Evolutionary conservation across 495 filamentous ascomycete genomes (phyloP).

Genomic region (Podospora bellae-mahoneyi): DNA sequence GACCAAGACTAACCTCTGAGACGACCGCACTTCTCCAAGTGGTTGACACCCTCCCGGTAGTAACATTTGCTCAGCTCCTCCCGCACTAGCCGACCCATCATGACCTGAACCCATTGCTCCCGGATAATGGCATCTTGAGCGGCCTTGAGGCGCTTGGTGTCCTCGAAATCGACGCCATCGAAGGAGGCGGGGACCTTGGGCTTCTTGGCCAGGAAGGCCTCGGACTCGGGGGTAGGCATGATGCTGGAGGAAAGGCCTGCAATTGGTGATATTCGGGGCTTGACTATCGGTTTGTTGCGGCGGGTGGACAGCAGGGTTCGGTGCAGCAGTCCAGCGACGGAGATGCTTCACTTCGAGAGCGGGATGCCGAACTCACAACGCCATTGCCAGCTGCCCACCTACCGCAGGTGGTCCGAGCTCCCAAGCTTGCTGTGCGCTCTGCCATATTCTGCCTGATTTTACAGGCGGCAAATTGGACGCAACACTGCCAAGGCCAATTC

Average conservation of each 20-base stretch:
- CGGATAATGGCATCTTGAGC: constrained; percentile 92
- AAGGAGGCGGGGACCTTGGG: constrained; percentile 91
- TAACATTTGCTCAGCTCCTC: constrained; percentile 98
- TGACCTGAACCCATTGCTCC: constrained; percentile 95
- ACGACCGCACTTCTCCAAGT: constrained; percentile 91
- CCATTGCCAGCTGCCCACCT: constrained; percentile 8
- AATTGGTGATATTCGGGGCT: constrained; percentile 6
- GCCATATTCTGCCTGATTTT: constrained; percentile 12
- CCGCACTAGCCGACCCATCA: constrained; percentile 92
- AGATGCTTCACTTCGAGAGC: constrained; percentile 14
- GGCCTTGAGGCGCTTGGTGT: constrained; percentile 82
- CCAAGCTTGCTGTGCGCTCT: background rate
- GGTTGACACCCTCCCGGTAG: constrained; percentile 88
- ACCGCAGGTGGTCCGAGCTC: constrained; percentile 13
- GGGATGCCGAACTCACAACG: background rate
- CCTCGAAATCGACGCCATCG: constrained; percentile 94
- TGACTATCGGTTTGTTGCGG: constrained; percentile 8
- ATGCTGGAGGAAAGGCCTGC: constrained; percentile 15
- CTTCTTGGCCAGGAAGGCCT: constrained; percentile 88
- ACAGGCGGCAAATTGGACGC: constrained; percentile 1
- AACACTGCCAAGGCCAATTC: background rate
- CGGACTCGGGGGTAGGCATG: constrained; percentile 91
- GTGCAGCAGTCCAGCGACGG: constrained; percentile 16
- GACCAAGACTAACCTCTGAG: constrained; percentile 70
- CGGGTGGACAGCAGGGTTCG: constrained; percentile 18